Conservation (phyloP, 139 green algal genomes). For the Choricystis sp. region DNA sequence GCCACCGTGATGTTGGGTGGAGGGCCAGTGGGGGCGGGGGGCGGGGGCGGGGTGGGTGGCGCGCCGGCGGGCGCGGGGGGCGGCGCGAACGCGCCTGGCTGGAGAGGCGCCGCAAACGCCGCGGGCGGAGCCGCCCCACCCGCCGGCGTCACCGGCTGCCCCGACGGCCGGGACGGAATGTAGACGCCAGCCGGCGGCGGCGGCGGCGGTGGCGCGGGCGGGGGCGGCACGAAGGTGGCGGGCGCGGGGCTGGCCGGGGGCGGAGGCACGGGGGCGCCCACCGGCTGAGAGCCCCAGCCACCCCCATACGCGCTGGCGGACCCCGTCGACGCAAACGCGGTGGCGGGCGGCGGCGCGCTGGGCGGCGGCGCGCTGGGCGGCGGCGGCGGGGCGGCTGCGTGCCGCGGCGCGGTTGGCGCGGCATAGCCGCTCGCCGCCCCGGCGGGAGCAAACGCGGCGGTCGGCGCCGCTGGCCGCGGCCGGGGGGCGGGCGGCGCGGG, state of each 20-base stretch:
- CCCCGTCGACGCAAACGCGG: too few species aligned
- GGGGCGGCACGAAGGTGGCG: neutral
- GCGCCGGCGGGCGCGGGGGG: neutral
- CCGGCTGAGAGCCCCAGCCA: too few species aligned
- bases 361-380: constrained; percentile 1
- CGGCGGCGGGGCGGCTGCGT: neutral
- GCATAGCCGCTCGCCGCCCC: neutral
- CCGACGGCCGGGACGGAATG: neutral
- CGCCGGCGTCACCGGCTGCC: neutral
- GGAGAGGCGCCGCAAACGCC: neutral
- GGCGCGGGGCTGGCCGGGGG: too few species aligned
- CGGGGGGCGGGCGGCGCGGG: neutral
- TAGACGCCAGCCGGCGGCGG: neutral
- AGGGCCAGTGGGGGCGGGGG: constrained; percentile 36
- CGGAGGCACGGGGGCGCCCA: too few species aligned
- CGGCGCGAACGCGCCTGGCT: constrained; percentile 8
- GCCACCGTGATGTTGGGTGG: constrained; percentile 50
- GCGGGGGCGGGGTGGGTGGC: constrained; percentile 12
- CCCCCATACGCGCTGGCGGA: too few species aligned
- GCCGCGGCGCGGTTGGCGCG: too few species aligned
- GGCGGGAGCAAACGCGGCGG: neutral
- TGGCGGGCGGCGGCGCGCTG: too few species aligned
- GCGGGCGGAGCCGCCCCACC: neutral
- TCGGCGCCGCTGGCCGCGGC: neutral
- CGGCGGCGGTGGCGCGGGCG: neutral